These are phyloP conservation scores for Conticribra weissflogii DNA, from an alignment of 108 stramenopile species.

Conservation along the genomic window DNA sequence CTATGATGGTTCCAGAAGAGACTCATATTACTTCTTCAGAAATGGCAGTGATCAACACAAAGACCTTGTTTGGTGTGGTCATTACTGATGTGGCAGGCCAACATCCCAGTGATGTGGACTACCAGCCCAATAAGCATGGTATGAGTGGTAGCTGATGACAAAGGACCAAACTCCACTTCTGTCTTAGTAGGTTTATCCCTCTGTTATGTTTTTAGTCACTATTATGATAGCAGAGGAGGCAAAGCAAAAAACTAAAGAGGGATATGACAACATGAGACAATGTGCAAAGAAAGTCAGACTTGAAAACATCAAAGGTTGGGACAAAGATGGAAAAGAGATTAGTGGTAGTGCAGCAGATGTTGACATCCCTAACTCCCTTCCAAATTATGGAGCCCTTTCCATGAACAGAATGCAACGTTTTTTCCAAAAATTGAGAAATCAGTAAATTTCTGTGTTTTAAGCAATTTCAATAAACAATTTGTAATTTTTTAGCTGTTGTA, in stretches of 20 bases:
- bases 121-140: not conserved
- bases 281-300: slow-evolving; percentile 27
- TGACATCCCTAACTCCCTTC: not conserved
- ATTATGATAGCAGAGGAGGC: slow-evolving; percentile 30
- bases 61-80: slow-evolving; percentile 26
- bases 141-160: slow-evolving; percentile 27
- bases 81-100: slow-evolving; percentile 21
- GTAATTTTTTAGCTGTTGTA: too few relatives aligned
- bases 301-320: slow-evolving; percentile 14
- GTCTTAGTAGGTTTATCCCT: slow-evolving; percentile 37
- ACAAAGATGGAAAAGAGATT: slow-evolving; percentile 2
- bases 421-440: slow-evolving; percentile 25
- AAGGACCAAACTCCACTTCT: slow-evolving; percentile 34
- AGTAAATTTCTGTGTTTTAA: too few relatives aligned
- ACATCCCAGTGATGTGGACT: slow-evolving; percentile 17
- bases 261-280: slow-evolving; percentile 28
- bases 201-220: slow-evolving; percentile 35
- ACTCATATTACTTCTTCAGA: slow-evolving; percentile 13
- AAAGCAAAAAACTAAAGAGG: slow-evolving; percentile 12
- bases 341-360: not conserved
- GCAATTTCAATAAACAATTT: too few relatives aligned
- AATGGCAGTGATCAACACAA: slow-evolving; percentile 28
- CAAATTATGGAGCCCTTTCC: slow-evolving; percentile 1
- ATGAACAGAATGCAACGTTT: slow-evolving; percentile 22
- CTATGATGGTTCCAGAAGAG: not conserved